These are phyloP conservation scores for Tilletia indica DNA, from an alignment of 1,284 basidiomycete species.

Conservation along the genomic window DNA sequence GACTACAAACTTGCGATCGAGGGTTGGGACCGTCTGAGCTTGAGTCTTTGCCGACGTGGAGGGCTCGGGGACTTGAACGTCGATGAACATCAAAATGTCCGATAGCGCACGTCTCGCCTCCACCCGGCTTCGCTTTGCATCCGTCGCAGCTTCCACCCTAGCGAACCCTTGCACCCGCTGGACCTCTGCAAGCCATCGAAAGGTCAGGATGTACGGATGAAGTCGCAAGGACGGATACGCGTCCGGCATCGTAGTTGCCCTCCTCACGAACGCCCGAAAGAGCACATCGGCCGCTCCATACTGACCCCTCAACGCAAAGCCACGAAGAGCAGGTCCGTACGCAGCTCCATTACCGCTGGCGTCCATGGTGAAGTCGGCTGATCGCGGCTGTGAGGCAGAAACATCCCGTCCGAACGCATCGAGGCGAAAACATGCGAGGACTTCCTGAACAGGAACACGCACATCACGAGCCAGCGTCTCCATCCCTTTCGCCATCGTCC, in stretches of 20 bases:
- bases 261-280: not conserved
- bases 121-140: not conserved
- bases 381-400: not conserved
- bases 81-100: not conserved
- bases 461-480: slow-evolving; percentile 9
- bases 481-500: not conserved
- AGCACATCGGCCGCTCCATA: not conserved
- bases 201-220: not conserved
- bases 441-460: not conserved
- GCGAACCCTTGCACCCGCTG: not conserved
- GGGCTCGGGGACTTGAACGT: not conserved
- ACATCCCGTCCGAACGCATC: slow-evolving; percentile 8
- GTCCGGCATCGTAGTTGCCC: not conserved
- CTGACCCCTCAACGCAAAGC: not conserved
- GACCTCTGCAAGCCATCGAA: not conserved
- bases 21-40: too few species aligned
- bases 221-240: not conserved
- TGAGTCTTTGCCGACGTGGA: too few species aligned
- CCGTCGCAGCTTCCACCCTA: not conserved
- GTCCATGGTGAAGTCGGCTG: not conserved
- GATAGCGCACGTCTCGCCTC: not conserved
- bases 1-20: not conserved
- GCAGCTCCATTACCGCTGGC: not conserved
- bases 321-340: slow-evolving; percentile 7
- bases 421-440: not conserved